Evolutionary conservation across 139 green algal species (phyloP), one percentile per base, ranked within the genome.

Genomic region (Tetraselmis striata): DNA sequence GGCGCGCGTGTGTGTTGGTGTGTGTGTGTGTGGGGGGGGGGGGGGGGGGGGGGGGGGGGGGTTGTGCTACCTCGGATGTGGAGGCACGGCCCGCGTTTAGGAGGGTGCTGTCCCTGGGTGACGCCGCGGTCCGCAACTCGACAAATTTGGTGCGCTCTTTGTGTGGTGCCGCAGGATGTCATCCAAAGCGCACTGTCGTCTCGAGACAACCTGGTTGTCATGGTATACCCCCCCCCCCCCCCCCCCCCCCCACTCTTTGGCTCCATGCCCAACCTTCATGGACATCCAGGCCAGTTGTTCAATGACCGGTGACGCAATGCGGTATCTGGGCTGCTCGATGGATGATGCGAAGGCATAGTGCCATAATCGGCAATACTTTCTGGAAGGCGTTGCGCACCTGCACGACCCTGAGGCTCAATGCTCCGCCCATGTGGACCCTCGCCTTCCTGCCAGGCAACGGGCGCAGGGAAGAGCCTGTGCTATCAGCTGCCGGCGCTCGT

Each of bases 401-500:
- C 58, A 18, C 58, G 18, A 18, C 58, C 58, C 58, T 23, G 18
- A 18, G 18, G 58, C 23, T 74, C 18, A 74, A 74, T 23, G 18
- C 58, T 23, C 18, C 23, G 18, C 18, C 58, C 58, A 23, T 74
- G 58, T 18, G 58, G 23, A 23, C 58, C 18, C 23, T 74, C 58
- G 23, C 25, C 18, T 67, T 67, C 11, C 45, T 67, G 45, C 45
- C 18, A 67, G 45, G 82, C 84, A 28, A 90, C 86, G 0, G 86
- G 86, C 18, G 84, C 59, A 1, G 86, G 86, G 59, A 90, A 90
- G 84, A 80, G 29, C 24, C 29, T 90, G 27, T 90, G 86, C 86
- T 90, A 87, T 77, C 86, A 85, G 58, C 78, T 93, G 26, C 89
- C 89, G 0, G 82, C 90, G 1, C 75, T 91, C 28, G 84, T 90